These are phyloP conservation scores for Malania oleifera DNA, from an alignment of 164 flowering plant genomes.

Conservation along the genomic window DNA sequence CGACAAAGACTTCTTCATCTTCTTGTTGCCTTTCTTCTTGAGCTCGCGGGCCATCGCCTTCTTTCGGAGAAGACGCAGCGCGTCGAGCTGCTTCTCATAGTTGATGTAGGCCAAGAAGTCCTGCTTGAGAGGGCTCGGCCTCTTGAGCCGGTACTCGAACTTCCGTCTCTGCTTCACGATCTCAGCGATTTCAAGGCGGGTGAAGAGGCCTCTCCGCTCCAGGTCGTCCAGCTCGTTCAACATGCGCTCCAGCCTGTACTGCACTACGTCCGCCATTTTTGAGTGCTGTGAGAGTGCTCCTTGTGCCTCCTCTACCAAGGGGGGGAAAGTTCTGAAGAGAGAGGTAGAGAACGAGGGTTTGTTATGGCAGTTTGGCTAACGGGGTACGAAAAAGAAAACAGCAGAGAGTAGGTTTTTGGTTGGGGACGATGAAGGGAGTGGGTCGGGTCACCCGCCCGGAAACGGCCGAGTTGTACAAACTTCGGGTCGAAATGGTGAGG, in stretches of 20 bases:
- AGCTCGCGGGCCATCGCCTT: constrained; percentile 31
- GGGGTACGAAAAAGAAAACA: too few relatives aligned
- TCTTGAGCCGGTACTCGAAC: constrained; percentile 82
- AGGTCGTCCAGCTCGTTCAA: constrained; percentile 76
- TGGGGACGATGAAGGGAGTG: too few relatives aligned
- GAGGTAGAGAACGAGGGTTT: too few relatives aligned
- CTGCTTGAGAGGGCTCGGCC: constrained; percentile 72
- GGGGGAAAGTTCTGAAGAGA: too few relatives aligned
- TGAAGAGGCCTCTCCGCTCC: constrained; percentile 58
- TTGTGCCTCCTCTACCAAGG: too few relatives aligned
- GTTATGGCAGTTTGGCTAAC: too few relatives aligned
- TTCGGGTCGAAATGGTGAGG: too few relatives aligned
- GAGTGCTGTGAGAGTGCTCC: not conserved
- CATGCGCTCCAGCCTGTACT: constrained; percentile 77
- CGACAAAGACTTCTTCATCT: constrained; percentile 47
- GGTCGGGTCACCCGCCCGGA: too few relatives aligned
- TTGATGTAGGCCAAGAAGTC: constrained; percentile 80
- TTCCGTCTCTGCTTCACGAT: constrained; percentile 70
- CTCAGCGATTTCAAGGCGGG: constrained; percentile 54
- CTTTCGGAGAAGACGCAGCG: constrained; percentile 58
- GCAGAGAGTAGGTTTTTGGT: too few relatives aligned
- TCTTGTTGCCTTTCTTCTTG: constrained; percentile 22
- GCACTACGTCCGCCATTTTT: constrained; percentile 91
- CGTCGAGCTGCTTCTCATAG: constrained; percentile 70
- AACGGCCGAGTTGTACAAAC: too few relatives aligned